Percentiles rank a stretch among this genome's conserved stretches.
phyloP scores from a whole-genome alignment of 176 grass and related monocot species.

The Oryza officinalis region DNA sequence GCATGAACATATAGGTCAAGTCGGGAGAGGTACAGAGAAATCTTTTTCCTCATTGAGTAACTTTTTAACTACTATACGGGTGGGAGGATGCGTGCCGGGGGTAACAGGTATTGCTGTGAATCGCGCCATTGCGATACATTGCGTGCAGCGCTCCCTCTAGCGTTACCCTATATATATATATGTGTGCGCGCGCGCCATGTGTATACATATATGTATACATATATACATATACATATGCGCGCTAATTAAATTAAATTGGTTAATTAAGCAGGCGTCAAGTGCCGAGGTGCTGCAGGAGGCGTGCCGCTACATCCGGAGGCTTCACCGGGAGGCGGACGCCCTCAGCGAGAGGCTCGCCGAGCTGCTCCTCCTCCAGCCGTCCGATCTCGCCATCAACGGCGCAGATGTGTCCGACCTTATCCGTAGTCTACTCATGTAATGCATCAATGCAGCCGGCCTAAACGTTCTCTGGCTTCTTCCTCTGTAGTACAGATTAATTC shows the following conservation, averaged over 20 bases:
- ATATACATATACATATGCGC: background rate
- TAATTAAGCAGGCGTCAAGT: background rate
- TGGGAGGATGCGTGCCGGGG: too few species aligned
- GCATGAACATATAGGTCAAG: too few species aligned
- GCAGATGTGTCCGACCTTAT: slow-evolving; percentile 14
- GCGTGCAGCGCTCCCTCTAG: too few species aligned
- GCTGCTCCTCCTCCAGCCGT: slow-evolving; percentile 41
- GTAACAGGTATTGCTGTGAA: too few species aligned
- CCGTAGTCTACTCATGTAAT: slow-evolving; percentile 33
- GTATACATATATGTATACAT: too few species aligned
- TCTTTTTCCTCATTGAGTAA: too few species aligned
- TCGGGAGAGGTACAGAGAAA: too few species aligned
- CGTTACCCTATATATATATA: too few species aligned
- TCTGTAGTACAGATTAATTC: background rate
- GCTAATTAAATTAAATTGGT: background rate
- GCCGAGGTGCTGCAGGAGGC: slow-evolving; percentile 45
- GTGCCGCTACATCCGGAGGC: slow-evolving; percentile 50
- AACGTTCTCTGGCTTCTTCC: background rate
- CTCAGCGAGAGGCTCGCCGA: slow-evolving; percentile 42
- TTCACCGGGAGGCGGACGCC: slow-evolving; percentile 47
- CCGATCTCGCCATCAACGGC: background rate
- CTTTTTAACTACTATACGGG: too few species aligned
- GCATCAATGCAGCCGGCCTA: background rate
- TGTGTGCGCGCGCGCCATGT: too few species aligned
- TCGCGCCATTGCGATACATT: too few species aligned